phyloP scores from a whole-genome alignment of 176 grass and related monocot species.

The Chrysopogon serrulatus region DNA sequence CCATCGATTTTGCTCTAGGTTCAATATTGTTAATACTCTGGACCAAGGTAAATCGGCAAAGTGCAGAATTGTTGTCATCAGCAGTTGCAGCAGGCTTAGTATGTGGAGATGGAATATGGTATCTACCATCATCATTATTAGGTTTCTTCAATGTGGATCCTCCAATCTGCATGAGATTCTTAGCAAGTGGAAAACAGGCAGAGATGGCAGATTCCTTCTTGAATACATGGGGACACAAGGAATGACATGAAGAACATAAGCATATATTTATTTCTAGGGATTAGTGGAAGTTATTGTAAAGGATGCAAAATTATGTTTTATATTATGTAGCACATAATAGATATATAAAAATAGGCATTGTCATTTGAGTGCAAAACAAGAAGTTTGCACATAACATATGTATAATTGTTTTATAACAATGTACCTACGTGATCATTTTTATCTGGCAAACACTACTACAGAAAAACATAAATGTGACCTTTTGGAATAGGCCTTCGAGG shows the following conservation, averaged over 20 bases:
- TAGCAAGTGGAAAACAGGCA: conserved; percentile 18
- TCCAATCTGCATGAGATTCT: conserved; percentile 59
- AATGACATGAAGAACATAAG: not conserved
- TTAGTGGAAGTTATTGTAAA: not conserved
- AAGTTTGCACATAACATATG: not conserved
- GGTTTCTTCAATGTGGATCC: conserved; percentile 23
- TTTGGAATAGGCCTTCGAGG: too few species aligned
- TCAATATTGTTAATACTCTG: conserved; percentile 1
- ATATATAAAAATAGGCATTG: too few species aligned
- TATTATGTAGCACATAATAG: not conserved
- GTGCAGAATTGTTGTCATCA: conserved; percentile 8
- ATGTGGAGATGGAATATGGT: conserved; percentile 40
- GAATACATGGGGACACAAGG: not conserved
- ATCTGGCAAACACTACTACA: too few species aligned
- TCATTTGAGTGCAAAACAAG: not conserved
- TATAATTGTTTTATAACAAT: not conserved
- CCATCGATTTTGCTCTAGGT: conserved; percentile 29
- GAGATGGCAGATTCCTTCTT: conserved; percentile 15
- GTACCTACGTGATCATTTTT: too few species aligned
- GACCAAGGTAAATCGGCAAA: conserved; percentile 6
- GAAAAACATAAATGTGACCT: too few species aligned
- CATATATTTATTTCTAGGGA: not conserved
- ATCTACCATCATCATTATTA: conserved; percentile 17
- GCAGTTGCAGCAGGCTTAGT: conserved; percentile 40
- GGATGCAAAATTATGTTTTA: not conserved